These are phyloP conservation scores for Betula pendula DNA, from an alignment of 306 rosid genomes.

Conservation along the genomic window DNA sequence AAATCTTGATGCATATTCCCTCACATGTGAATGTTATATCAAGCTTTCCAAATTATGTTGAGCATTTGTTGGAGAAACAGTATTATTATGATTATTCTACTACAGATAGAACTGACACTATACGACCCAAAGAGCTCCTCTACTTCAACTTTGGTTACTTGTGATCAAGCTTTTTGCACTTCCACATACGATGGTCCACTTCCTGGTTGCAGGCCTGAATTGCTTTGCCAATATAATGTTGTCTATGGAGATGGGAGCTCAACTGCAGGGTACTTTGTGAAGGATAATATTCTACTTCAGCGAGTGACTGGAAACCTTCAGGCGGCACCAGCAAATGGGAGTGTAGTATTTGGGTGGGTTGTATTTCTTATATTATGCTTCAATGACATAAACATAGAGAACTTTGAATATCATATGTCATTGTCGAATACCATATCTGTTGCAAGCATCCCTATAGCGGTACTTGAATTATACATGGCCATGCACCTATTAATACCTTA, in stretches of 20 bases:
- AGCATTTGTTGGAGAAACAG: conserved; percentile 12
- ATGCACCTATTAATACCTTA: neutral
- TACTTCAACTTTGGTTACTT: conserved; percentile 53
- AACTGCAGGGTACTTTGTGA: conserved; percentile 69
- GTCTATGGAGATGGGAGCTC: conserved; percentile 87
- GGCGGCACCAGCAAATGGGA: conserved; percentile 41
- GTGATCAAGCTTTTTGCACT: conserved; percentile 69
- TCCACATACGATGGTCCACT: conserved; percentile 46
- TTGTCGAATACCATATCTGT: neutral
- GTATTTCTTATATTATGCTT: conserved; percentile 19
- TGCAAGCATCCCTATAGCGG: neutral
- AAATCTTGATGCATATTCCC: neutral
- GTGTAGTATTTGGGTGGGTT: conserved; percentile 74
- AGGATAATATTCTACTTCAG: conserved; percentile 60
- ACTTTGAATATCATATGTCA: neutral
- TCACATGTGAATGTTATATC: conserved; percentile 5
- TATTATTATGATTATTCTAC: conserved; percentile 35
- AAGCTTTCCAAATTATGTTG: conserved; percentile 14
- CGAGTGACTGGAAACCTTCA: conserved; percentile 48
- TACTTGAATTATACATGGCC: neutral
- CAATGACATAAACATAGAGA: neutral
- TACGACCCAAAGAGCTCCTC: conserved; percentile 58
- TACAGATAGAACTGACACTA: conserved; percentile 66
- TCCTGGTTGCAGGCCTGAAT: conserved; percentile 53
- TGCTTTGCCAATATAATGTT: conserved; percentile 61